Base-by-base conservation (phyloP, 1,139 yeast genomes). In the Yamadazyma epiphylla region DNA sequence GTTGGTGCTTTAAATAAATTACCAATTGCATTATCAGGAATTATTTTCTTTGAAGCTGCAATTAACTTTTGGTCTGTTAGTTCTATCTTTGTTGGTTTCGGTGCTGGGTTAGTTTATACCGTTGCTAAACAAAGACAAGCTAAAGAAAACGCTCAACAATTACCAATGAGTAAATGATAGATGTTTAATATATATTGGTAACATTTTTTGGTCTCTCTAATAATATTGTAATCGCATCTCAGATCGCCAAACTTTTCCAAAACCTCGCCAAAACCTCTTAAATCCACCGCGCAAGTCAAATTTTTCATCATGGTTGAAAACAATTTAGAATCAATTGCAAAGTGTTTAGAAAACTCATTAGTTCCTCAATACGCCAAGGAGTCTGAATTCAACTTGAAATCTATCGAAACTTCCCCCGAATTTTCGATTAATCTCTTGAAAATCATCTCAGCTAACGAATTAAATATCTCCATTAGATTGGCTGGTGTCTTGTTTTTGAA, bases 1-100 rank as follows among this genome's bases (percentile, higher is more conserved):
- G 97, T 91, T 42, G 98, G 98, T 56, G 98, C 98, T 33, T 77
- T 91, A 62, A 91, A 91, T 77, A 94, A 94, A 70, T 78, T 91
- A 53, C 98, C 98, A 52, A 87, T 94, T 53, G 98, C 98, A 15
- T 72, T 94, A 39, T 81, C 95, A 21, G 98, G 98, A 26, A 76
- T 94, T 55, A 57, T 91, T 43, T 91, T 91, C 74, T 91, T 89
- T 54, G 95, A 87, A 49, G 94, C 95, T 38, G 94, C 95, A 36
- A 87, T 83, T 55, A 91, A 94, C 69, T 86, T 91, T 66, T 80
- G 84, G 72, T 85, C 95, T 25, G 85, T 88, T 41, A 65, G 88
- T 22, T 91, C 97, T 32, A 94, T 91, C 55, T 76, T 86, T 53
- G 72, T 89, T 42, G 98, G 98, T 33, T 91, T 94, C 64, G 68